Evolutionary conservation across 2,329 filamentous ascomycete species (phyloP).

Genomic region (Pseudogymnoascus sp.): DNA sequence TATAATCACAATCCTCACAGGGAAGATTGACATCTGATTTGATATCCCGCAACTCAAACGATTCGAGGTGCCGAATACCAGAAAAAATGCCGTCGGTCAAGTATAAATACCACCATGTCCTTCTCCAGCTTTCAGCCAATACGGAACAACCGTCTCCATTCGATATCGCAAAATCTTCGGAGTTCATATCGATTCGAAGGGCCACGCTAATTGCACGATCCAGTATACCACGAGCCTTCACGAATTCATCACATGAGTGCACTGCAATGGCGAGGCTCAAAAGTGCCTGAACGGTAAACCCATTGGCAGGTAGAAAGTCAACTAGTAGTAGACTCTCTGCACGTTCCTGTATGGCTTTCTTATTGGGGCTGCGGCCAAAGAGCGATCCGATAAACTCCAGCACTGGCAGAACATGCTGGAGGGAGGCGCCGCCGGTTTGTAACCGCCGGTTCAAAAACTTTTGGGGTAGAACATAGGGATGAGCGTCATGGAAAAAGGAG

Average conservation of each 20-base stretch:
- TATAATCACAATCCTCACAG: slow-evolving; percentile 35
- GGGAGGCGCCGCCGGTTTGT: slow-evolving; percentile 27
- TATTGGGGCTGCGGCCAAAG: slow-evolving; percentile 19
- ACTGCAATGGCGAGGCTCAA: slow-evolving; percentile 5
- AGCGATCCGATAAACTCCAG: slow-evolving; percentile 34
- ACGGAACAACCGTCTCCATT: slow-evolving; percentile 28
- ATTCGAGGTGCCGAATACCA: slow-evolving; percentile 16
- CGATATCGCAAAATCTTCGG: slow-evolving; percentile 8
- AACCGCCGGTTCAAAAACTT: slow-evolving; percentile 27
- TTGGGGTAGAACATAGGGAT: slow-evolving; percentile 30
- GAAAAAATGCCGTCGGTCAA: slow-evolving; percentile 23
- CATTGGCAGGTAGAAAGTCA: slow-evolving; percentile 7
- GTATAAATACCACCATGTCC: slow-evolving; percentile 35
- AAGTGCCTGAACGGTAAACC: slow-evolving; percentile 11
- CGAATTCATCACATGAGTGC: slow-evolving; percentile 10
- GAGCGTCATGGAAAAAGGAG: slow-evolving; percentile 28
- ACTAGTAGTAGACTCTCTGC: not conserved
- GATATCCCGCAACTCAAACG: slow-evolving; percentile 25
- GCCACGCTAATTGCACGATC: slow-evolving; percentile 10
- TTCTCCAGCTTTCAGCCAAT: slow-evolving; percentile 34
- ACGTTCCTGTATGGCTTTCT: not conserved
- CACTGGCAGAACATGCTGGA: slow-evolving; percentile 24
- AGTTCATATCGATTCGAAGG: slow-evolving; percentile 11
- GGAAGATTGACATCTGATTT: slow-evolving; percentile 31
- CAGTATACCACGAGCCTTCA: slow-evolving; percentile 6